Conservation (phyloP, 306 rosid species). For the Spatholobus suberectus region DNA sequence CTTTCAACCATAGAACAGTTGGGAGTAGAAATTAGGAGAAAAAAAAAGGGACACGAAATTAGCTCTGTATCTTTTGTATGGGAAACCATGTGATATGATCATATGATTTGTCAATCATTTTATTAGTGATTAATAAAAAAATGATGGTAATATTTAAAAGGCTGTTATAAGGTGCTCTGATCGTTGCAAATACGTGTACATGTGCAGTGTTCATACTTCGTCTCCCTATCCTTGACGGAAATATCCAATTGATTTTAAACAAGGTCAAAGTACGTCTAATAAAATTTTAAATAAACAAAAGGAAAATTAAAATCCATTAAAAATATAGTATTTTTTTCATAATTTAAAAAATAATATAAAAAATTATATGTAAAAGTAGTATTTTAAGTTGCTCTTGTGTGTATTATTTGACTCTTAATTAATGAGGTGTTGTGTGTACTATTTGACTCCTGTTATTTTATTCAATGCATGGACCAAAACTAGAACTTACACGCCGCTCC, state of each 20-base stretch:
- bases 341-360: too few relatives aligned
- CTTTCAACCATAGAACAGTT: conserved; percentile 24
- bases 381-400: not conserved
- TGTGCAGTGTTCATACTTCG: conserved; percentile 43
- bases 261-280: too few relatives aligned
- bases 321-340: too few relatives aligned
- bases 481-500: not conserved
- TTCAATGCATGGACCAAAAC: not conserved
- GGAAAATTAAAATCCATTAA: not conserved
- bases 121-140: not conserved
- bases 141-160: not conserved
- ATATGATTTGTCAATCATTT: conserved; percentile 31
- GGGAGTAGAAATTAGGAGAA: not conserved
- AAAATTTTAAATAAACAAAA: too few relatives aligned
- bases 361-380: too few relatives aligned
- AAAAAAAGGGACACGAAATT: not conserved
- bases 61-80: not conserved
- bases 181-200: conserved; percentile 26
- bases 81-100: conserved; percentile 36
- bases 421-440: not conserved
- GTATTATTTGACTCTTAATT: not conserved
- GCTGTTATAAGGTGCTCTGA: not conserved
- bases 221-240: conserved; percentile 12
- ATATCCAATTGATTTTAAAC: conserved; percentile 39
- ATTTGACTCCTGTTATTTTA: not conserved